Percentiles rank a stretch among this genome's conserved stretches.
phyloP scores from a whole-genome alignment of 768 basidiomycete species.

The Pleurotus salmoneostramineus region DNA sequence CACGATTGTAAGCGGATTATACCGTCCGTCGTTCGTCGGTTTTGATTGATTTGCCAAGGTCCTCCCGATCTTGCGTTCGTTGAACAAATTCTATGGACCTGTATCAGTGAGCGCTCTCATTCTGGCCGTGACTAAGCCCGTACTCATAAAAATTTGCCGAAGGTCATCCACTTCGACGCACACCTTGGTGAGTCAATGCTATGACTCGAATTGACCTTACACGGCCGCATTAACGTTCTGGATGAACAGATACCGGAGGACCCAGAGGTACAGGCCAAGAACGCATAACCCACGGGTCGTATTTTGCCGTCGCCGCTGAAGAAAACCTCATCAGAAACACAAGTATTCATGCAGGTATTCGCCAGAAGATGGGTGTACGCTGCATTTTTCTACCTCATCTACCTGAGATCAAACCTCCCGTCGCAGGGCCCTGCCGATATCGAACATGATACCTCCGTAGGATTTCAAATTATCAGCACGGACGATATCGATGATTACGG shows the following conservation, averaged over 20 bases:
- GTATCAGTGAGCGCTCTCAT: conserved; percentile 45
- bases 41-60: conserved; percentile 20
- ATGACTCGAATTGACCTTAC: no score
- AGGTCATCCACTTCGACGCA: conserved; percentile 15
- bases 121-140: conserved; percentile 52
- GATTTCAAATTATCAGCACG: conserved; percentile 55
- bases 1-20: conserved; percentile 41
- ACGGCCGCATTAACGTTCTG: background rate
- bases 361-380: conserved; percentile 51
- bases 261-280: conserved; percentile 32
- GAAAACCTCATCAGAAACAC: conserved; percentile 54
- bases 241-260: background rate
- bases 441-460: conserved; percentile 47
- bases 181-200: conserved; percentile 18
- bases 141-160: conserved; percentile 39
- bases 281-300: conserved; percentile 58
- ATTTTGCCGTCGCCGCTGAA: conserved; percentile 57
- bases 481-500: conserved; percentile 67
- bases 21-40: background rate
- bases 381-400: background rate
- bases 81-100: conserved; percentile 60
- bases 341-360: conserved; percentile 68
- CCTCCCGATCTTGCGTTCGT: conserved; percentile 59
- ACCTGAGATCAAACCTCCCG: background rate
- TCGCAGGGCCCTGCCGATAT: conserved; percentile 39